Base-by-base conservation (phyloP, 2,329 filamentous ascomycete genomes). In the Nigrograna mackinnonii region DNA sequence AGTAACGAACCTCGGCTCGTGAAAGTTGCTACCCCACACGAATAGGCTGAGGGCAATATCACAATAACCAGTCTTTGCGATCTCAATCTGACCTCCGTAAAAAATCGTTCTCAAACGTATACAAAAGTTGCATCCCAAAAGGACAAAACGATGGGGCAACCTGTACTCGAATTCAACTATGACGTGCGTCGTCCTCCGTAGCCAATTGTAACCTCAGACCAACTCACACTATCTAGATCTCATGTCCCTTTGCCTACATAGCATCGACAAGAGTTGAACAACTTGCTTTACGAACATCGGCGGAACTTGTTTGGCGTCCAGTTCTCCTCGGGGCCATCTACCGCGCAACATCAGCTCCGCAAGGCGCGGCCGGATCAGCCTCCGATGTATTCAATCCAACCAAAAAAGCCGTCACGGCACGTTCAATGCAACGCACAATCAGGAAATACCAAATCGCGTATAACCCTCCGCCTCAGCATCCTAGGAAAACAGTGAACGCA, bases 181-280 rank as follows among this genome's bases (percentile, higher is more conserved):
- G 60, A 64, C 43, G 51, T 52, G 5, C 13, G 45, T n/a, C n/a
- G 35, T 5, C 22, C 43, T 31, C 35, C 19, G 17, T 37, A 32
- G 28, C 36, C 41, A 26, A n/a, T n/a, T 33, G 12, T 13, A 35
- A 18, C 13, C 31, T 20, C 19, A 6, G 6, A 18, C 33, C 34
- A n/a, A 43, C 20, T 30, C 11, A 36, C 41, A 35, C 43, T 24
- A 12, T n/a, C 13, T 3, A 57, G 54, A 67, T 68, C 20, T 67
- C 64, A 6, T 68, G 64, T 34, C 64, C 64, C 5, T 67, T 66
- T 37, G 64, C 64, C n/a, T 68, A 68, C 49, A 68, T 68, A 38
- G 64, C 64, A 9, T 66, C 60, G 6, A 66, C 61, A 2, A 60
- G 62, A 19, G 46, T 68, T 4, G 43, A 56, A 41, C 46, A 54